Evolutionary conservation across 768 basidiomycete species (phyloP), one percentile per base, ranked within the genome.

Genomic region (Daedaleopsis nitida): DNA sequence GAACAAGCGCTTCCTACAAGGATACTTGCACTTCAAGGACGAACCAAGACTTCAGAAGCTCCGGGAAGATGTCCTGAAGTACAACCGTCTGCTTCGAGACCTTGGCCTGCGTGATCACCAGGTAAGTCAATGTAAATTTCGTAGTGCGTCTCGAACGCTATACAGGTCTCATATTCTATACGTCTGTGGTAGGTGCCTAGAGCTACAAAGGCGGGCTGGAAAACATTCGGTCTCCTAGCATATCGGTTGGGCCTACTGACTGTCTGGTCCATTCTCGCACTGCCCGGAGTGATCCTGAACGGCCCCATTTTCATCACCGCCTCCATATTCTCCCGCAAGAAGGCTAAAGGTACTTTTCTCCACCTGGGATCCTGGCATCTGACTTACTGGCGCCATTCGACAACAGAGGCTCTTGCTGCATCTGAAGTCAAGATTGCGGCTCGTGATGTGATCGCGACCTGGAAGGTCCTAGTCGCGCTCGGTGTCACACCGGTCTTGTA

Each of bases 361-460:
- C 17, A 8, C 10, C 38, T 21, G 24, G 6, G 35, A 6, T 12
- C 23, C 37, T 27, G 35, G 53, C 5, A 9, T 38, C n/a, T 34
- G 14, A 23, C 16, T 16, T 35, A 32, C 48, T 60, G 11, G 42
- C 10, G 1, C 14, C 3, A 17, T 44, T 47, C 35, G 42, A 43
- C 34, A 19, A 7, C 73, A 97, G 96, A 95, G 83, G 96, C 96
- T 7, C 87, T 98, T 60, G 96, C 96, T 34, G 94, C 91, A 2
- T 98, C 96, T 9, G 86, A 85, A 5, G 96, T 98, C 72, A 98
- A 98, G 76, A 86, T 98, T 54, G 92, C 92, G 19, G 96, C 88
- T n/a, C 84, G 92, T 43, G 96, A 98, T 68, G 96, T 98, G n/a
- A 79, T 98, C 17, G 95, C 94, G 0, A 95, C 95, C 5, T 98